phyloP scores from a whole-genome alignment of 352 stramenopile species.

The Phytopythium oedochilum region DNA sequence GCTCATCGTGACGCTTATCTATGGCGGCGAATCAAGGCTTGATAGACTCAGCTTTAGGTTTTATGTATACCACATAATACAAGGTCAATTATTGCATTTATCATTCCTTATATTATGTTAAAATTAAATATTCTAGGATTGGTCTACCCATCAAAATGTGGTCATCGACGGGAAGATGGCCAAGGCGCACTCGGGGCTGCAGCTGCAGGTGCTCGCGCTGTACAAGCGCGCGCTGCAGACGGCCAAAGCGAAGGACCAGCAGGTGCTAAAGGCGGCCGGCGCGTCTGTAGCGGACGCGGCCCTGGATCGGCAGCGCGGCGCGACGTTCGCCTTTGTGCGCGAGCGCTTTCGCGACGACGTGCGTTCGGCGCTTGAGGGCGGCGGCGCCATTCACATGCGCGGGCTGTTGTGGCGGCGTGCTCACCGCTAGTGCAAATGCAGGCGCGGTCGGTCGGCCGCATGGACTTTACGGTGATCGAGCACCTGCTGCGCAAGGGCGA shows the following conservation, averaged over 20 bases:
- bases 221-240: slow-evolving; percentile 60
- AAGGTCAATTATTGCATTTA: too few relatives aligned
- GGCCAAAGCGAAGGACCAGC: slow-evolving; percentile 52
- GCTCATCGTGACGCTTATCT: slow-evolving; percentile 9
- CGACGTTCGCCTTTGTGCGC: slow-evolving; percentile 52
- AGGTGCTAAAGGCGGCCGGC: slow-evolving; percentile 7
- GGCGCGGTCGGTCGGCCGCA: slow-evolving; percentile 49
- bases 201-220: slow-evolving; percentile 71
- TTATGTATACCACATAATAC: not conserved
- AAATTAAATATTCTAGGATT: too few relatives aligned
- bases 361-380: slow-evolving; percentile 3
- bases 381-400: too few relatives aligned
- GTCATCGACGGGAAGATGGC: not conserved
- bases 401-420: too few relatives aligned
- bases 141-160: not conserved
- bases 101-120: too few relatives aligned
- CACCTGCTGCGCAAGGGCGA: slow-evolving; percentile 83
- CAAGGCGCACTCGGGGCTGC: slow-evolving; percentile 62
- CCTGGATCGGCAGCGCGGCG: not conserved
- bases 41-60: too few relatives aligned
- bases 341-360: slow-evolving; percentile 77
- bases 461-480: slow-evolving; percentile 81
- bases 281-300: not conserved
- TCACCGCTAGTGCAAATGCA: too few relatives aligned
- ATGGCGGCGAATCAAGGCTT: too few relatives aligned